Percentiles rank a stretch among this genome's conserved stretches.
Conservation (phyloP, 2,329 filamentous ascomycete species). For the Nothophaeocryptopus gaeumannii region DNA sequence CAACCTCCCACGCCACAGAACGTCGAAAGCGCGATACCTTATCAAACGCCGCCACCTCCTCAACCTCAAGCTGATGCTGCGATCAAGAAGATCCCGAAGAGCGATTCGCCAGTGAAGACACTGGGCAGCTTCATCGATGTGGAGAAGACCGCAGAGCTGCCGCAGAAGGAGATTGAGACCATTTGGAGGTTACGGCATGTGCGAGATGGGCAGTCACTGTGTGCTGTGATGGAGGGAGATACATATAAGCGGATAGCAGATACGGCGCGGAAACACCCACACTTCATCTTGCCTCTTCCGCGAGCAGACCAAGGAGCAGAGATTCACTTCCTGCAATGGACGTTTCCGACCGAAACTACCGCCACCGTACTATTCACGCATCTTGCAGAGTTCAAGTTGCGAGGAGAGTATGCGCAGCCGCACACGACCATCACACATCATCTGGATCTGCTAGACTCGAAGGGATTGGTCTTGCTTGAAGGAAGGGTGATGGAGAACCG, state of each 20-base stretch:
- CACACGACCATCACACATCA: slow-evolving; percentile 95
- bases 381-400: slow-evolving; percentile 85
- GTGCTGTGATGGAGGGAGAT: slow-evolving; percentile 70
- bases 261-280: slow-evolving; percentile 71
- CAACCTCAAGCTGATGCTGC: slow-evolving; percentile 31
- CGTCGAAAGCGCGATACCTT: slow-evolving; percentile 30
- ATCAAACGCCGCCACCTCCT: slow-evolving; percentile 37
- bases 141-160: slow-evolving; percentile 69
- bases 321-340: slow-evolving; percentile 96
- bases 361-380: slow-evolving; percentile 80
- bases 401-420: slow-evolving; percentile 84
- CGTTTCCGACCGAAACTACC: slow-evolving; percentile 68
- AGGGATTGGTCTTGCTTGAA: slow-evolving; percentile 81
- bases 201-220: slow-evolving; percentile 69
- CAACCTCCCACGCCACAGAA: slow-evolving; percentile 27
- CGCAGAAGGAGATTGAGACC: slow-evolving; percentile 76
- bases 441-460: slow-evolving; percentile 69
- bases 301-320: slow-evolving; percentile 69
- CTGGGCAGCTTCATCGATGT: slow-evolving; percentile 73
- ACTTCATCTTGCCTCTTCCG: slow-evolving; percentile 87
- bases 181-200: slow-evolving; percentile 91
- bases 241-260: slow-evolving; percentile 72
- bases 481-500: slow-evolving; percentile 73
- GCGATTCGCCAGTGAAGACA: slow-evolving; percentile 57
- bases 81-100: slow-evolving; percentile 33